Base-by-base conservation (phyloP, 257 asterid species). In the Fraxinus excelsior region DNA sequence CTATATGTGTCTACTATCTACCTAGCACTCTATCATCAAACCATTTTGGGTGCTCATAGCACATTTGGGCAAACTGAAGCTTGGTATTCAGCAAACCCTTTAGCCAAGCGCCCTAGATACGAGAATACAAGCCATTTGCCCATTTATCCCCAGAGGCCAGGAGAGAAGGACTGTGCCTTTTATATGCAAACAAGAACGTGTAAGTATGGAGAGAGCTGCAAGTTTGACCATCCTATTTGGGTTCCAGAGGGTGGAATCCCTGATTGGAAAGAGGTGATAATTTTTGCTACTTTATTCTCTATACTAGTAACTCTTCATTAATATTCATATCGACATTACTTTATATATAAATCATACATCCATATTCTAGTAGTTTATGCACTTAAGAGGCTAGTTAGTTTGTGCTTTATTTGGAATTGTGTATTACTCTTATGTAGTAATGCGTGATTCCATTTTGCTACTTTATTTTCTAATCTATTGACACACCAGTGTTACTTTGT, bases 161-260 rank as follows among this genome's bases (percentile, higher is more conserved):
- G 99, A 89, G 97, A 91, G 94, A 93, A 91, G 91, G 99, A 96
- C 75, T 96, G 99, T 93, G 94, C 94, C 82, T 89, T 84, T 96
- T 96, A 96, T 88, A 96, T 96, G 99, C 99, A 90, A 91, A 96
- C 99, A 82, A 85, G 99, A 90, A 86, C 96, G 85, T 96, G 99
- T 91, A 96, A 88, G 85, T 96, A 82, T 91, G 98, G 98, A 84
- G 98, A 93, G 71, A 88, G 91, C 97, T 96, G 99, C 99, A 93
- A 62, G 86, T 96, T 93, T 91, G 98, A 96, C 91, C 99, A 96
- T 91, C 99, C 99, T 87, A 87, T 93, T 88, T 96, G 99, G 99
- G 98, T 96, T 84, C 99, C 99, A 58, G 97, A 93, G 87, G 98
- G 99, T 87, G 99, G 99, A 86, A 90, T 93, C 88, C 99, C 99